These are phyloP conservation scores for Allium sativum DNA, from an alignment of 106 monocot species.

Conservation along the genomic window DNA sequence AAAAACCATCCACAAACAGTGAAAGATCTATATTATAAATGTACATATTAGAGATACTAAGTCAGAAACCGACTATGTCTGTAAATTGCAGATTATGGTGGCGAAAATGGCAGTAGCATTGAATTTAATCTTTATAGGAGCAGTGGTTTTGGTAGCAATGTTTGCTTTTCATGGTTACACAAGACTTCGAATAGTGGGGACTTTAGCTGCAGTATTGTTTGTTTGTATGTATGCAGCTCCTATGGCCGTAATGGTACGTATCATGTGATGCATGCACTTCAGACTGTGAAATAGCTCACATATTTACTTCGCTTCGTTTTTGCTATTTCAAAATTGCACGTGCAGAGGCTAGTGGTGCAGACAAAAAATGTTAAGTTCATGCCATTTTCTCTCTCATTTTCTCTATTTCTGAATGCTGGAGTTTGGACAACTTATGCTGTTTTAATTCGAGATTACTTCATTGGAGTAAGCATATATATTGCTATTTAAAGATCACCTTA, in stretches of 20 bases:
- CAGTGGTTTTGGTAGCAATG: constrained; percentile 19
- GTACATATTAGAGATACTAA: neutral
- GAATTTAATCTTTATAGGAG: constrained; percentile 19
- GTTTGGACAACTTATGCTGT: constrained; percentile 40
- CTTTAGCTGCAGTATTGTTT: constrained; percentile 21
- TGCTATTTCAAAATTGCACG: too few species aligned
- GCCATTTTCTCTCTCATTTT: constrained; percentile 51
- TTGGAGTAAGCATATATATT: constrained; percentile 28
- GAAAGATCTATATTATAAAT: too few species aligned
- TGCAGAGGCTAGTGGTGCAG: constrained; percentile 35
- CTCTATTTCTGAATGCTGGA: constrained; percentile 45
- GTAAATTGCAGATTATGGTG: constrained; percentile 18
- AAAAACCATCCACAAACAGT: too few species aligned
- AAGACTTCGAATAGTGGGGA: constrained; percentile 21
- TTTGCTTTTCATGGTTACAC: constrained; percentile 14
- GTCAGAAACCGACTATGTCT: neutral
- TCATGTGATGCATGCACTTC: too few species aligned
- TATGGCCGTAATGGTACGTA: constrained; percentile 28
- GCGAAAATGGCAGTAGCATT: constrained; percentile 21
- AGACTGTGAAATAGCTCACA: too few species aligned
- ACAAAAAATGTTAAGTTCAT: constrained; percentile 45
- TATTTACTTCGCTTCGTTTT: too few species aligned
- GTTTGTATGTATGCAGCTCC: constrained; percentile 48
- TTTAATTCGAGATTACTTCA: constrained; percentile 33
- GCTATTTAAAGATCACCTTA: neutral